Percentiles rank a stretch among this genome's conserved stretches.
Evolutionary conservation across 2,329 filamentous ascomycete species (phyloP).

Genomic region (Trichoderma simmonsii): DNA sequence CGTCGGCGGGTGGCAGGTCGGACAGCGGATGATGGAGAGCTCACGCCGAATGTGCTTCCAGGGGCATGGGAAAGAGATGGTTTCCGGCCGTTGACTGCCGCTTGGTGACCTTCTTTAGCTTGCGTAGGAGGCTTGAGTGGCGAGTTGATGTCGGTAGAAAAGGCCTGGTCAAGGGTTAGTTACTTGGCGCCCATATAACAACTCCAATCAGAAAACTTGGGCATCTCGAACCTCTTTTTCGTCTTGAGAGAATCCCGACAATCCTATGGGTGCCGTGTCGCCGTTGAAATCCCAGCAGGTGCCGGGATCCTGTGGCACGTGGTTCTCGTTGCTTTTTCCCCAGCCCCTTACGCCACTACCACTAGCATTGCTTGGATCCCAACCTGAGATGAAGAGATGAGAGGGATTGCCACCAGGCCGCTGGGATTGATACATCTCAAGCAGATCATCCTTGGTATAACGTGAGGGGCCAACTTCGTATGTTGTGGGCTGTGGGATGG

Average conservation of each 20-base stretch:
- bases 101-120: conserved; percentile 61
- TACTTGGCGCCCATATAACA: neutral
- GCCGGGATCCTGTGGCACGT: conserved; percentile 76
- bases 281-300: conserved; percentile 84
- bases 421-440: conserved; percentile 64
- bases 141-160: conserved; percentile 86
- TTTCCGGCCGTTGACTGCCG: conserved; percentile 69
- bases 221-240: conserved; percentile 54
- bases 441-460: conserved; percentile 76
- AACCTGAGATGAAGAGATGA: conserved; percentile 68
- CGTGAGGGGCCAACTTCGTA: conserved; percentile 48
- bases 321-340: conserved; percentile 74
- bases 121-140: conserved; percentile 81
- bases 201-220: neutral
- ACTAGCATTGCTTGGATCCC: conserved; percentile 73
- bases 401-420: conserved; percentile 54
- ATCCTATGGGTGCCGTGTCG: conserved; percentile 64
- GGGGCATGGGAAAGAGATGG: conserved; percentile 73
- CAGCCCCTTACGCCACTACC: conserved; percentile 62
- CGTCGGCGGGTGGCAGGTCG: conserved; percentile 77
- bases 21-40: conserved; percentile 67
- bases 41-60: conserved; percentile 62
- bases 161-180: conserved; percentile 56
- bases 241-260: conserved; percentile 65
- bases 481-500: conserved; percentile 31